phyloP scores from a whole-genome alignment of 805 yeast genomes.

The Suhomyces xylopsoci region DNA sequence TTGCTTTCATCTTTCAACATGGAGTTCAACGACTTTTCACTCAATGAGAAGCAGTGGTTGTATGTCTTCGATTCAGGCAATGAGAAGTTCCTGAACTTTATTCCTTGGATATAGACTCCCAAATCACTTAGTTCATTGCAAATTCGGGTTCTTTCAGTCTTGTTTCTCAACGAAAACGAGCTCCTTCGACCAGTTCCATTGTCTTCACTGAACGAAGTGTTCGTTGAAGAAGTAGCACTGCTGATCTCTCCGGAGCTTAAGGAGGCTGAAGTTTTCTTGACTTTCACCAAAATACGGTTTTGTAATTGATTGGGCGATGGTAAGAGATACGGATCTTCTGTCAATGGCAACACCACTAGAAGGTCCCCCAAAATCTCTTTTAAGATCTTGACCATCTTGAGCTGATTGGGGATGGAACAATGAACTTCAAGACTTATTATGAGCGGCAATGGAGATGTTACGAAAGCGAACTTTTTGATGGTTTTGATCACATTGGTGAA shows the following conservation, averaged over 20 bases:
- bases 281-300: constrained; percentile 73
- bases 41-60: constrained; percentile 84
- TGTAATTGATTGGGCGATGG: constrained; percentile 77
- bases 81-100: constrained; percentile 77
- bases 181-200: constrained; percentile 15
- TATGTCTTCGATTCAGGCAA: constrained; percentile 77
- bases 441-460: constrained; percentile 82
- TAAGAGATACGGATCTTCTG: constrained; percentile 14
- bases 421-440: constrained; percentile 83
- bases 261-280: constrained; percentile 52
- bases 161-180: constrained; percentile 22
- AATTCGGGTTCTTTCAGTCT: constrained; percentile 22
- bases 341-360: constrained; percentile 44
- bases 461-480: constrained; percentile 81
- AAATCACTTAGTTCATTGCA: constrained; percentile 49
- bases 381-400: constrained; percentile 51
- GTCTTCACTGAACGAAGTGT: constrained; percentile 43
- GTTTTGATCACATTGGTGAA: constrained; percentile 67
- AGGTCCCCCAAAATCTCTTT: constrained; percentile 57
- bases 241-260: constrained; percentile 14
- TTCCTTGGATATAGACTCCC: constrained; percentile 73
- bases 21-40: constrained; percentile 64
- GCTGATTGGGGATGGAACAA: constrained; percentile 69
- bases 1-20: constrained; percentile 63
- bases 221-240: constrained; percentile 33